These are phyloP conservation scores for Craterostigma plantagineum DNA, from an alignment of 257 asterid species.

Conservation along the genomic window DNA sequence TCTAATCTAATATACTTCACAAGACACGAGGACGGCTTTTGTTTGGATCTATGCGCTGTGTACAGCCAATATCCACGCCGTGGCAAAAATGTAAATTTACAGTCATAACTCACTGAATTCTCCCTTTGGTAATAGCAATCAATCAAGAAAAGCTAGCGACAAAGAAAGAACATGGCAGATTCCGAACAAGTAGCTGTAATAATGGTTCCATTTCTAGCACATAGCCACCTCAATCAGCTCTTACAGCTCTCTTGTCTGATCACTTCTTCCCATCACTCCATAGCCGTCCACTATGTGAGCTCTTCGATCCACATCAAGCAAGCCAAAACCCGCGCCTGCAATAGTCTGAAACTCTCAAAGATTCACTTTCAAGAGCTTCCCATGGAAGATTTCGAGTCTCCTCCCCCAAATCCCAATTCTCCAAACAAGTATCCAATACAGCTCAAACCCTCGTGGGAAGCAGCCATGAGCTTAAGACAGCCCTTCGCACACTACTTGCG, in stretches of 20 bases:
- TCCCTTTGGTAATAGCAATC: too few species aligned
- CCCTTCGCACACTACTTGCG: constrained; percentile 12
- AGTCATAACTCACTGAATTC: too few species aligned
- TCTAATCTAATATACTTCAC: too few species aligned
- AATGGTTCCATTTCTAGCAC: constrained; percentile 19
- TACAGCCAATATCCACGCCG: too few species aligned
- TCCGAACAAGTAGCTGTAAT: constrained; percentile 1
- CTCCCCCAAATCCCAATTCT: constrained; percentile 20
- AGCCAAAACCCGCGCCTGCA: constrained; percentile 18
- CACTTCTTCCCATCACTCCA: constrained; percentile 9
- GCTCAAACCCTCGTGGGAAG: constrained; percentile 15
- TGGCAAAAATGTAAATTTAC: too few species aligned
- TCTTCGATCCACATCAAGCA: constrained; percentile 30
- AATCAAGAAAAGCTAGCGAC: too few species aligned
- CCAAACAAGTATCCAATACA: constrained; percentile 28
- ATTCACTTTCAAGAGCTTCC: constrained; percentile 29
- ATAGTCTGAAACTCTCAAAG: constrained; percentile 15
- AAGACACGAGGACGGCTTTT: too few species aligned
- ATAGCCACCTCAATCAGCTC: constrained; percentile 31
- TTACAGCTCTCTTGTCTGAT: constrained; percentile 24
- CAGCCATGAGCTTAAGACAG: constrained; percentile 13
- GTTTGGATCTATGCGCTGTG: too few species aligned
- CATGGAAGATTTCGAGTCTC: constrained; percentile 8
- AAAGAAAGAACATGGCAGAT: too few species aligned
- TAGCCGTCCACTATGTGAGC: constrained; percentile 22